A percentile compares a stretch with the other conserved stretches of the same genome.
Conservation (phyloP, 139 green algal genomes). For the Chlorella ohadii region DNA sequence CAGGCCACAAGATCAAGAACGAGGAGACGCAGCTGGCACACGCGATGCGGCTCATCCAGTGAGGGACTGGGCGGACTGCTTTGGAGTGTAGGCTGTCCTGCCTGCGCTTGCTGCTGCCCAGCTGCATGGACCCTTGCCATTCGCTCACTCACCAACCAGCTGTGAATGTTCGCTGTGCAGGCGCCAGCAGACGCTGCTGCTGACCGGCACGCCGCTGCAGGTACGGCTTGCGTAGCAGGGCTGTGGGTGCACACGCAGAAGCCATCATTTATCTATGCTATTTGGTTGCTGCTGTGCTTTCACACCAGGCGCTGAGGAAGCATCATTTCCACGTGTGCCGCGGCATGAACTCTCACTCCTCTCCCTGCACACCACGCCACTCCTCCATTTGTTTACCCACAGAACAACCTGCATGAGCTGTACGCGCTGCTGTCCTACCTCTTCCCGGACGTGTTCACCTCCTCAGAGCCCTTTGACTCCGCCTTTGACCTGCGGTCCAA, state of each 20-base stretch:
- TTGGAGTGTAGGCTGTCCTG: background rate
- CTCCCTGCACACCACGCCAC: too few species aligned
- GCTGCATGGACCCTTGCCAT: too few species aligned
- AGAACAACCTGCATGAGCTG: constrained; percentile 88
- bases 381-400: too few species aligned
- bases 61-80: background rate
- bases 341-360: too few species aligned
- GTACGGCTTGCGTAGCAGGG: background rate
- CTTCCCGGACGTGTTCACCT: constrained; percentile 82
- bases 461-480: constrained; percentile 74
- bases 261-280: too few species aligned
- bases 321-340: too few species aligned
- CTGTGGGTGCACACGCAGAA: background rate
- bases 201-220: constrained; percentile 63
- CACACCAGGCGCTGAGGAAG: too few species aligned
- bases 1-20: constrained; percentile 58
- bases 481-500: constrained; percentile 76
- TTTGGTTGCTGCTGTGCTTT: too few species aligned
- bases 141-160: too few species aligned
- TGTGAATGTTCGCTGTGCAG: constrained; percentile 20
- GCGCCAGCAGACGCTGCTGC: constrained; percentile 51
- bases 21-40: constrained; percentile 49
- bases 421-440: constrained; percentile 80
- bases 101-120: background rate
- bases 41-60: constrained; percentile 48